Percentiles rank a stretch among this genome's conserved stretches.
phyloP scores from a whole-genome alignment of 2,329 filamentous ascomycete species.

The Chrysoporthe puriensis region DNA sequence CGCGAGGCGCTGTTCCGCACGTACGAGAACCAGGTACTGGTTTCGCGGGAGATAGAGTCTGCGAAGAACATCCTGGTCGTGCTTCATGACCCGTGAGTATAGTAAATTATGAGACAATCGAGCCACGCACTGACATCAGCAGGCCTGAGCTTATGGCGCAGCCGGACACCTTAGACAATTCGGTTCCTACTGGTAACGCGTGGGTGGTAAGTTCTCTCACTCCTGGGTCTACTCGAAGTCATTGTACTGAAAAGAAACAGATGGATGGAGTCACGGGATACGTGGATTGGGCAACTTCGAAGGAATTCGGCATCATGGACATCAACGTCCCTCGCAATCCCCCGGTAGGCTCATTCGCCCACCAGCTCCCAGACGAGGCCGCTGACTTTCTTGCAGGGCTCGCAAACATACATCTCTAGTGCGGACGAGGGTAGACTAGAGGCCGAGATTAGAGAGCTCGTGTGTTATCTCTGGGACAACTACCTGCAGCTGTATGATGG shows the following conservation, averaged over 20 bases:
- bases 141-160: constrained; percentile 74
- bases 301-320: constrained; percentile 84
- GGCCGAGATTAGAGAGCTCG: constrained; percentile 70
- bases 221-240: constrained; percentile 1
- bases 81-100: constrained; percentile 83
- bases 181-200: constrained; percentile 79
- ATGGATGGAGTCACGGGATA: constrained; percentile 81
- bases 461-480: constrained; percentile 94
- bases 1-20: constrained; percentile 72
- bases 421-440: constrained; percentile 54
- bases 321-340: constrained; percentile 81
- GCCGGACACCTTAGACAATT: constrained; percentile 70
- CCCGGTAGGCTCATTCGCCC: constrained; percentile 37
- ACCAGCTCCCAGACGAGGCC: constrained; percentile 55
- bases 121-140: constrained; percentile 26
- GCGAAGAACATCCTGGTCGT: constrained; percentile 77
- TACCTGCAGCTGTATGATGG: constrained; percentile 81
- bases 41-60: constrained; percentile 71
- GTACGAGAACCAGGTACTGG: constrained; percentile 85
- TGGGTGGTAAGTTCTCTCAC: constrained; percentile 72
- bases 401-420: constrained; percentile 50
- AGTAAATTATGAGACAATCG: constrained; percentile 14
- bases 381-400: constrained; percentile 41
- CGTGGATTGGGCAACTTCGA: constrained; percentile 78
- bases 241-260: constrained; percentile 48